A percentile compares a stretch with the other conserved stretches of the same genome.
phyloP scores from a whole-genome alignment of 305 asterid species.

The Fraxinus sp. region DNA sequence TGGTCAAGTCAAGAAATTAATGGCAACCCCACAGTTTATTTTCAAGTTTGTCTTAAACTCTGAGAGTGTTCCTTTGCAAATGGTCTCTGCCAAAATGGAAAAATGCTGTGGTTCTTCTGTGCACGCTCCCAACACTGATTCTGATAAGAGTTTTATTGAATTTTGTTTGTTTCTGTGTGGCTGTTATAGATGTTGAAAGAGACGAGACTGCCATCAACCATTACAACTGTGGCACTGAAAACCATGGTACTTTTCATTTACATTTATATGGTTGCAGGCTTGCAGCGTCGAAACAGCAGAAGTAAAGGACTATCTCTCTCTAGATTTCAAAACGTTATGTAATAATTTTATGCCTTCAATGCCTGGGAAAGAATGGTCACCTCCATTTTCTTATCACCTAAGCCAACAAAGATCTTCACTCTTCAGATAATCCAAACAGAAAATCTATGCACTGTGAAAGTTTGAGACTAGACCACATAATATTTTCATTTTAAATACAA shows the following conservation, averaged over 20 bases:
- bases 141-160: conserved; percentile 22
- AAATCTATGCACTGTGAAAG: conserved; percentile 33
- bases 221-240: conserved; percentile 68
- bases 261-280: conserved; percentile 33
- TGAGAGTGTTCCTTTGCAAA: conserved; percentile 12
- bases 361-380: conserved; percentile 22
- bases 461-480: neutral
- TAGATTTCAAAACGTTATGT: neutral
- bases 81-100: conserved; percentile 37
- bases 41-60: neutral
- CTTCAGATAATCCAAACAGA: conserved; percentile 33
- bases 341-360: conserved; percentile 25
- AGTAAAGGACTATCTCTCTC: conserved; percentile 25
- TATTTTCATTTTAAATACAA: neutral
- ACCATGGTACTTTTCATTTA: conserved; percentile 45
- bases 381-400: conserved; percentile 36
- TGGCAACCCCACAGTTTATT: neutral
- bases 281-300: conserved; percentile 10
- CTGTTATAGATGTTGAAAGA: conserved; percentile 35
- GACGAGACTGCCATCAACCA: conserved; percentile 47
- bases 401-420: conserved; percentile 38
- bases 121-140: conserved; percentile 34
- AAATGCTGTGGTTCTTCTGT: conserved; percentile 30
- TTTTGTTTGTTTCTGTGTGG: conserved; percentile 36
- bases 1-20: conserved; percentile 10